Evolutionary conservation across 306 rosid species (phyloP).

Genomic region (Phaseolus lunatus): DNA sequence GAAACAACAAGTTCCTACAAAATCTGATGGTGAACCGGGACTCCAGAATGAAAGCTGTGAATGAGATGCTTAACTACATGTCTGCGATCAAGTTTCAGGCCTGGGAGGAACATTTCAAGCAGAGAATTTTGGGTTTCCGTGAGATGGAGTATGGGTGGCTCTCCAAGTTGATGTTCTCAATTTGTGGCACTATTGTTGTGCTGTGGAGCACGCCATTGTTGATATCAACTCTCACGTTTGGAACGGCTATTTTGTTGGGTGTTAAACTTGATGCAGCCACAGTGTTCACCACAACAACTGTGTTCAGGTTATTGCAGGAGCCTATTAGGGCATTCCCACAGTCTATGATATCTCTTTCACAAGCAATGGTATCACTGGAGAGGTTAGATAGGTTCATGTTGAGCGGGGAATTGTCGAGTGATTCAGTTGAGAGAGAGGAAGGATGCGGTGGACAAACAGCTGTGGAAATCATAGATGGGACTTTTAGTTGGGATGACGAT

Average conservation of each 20-base stretch:
- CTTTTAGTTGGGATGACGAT: slow-evolving; percentile 81
- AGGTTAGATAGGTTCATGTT: slow-evolving; percentile 72
- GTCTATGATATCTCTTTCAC: slow-evolving; percentile 73
- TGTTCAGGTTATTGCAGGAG: slow-evolving; percentile 73
- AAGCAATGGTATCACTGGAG: slow-evolving; percentile 74
- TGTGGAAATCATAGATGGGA: slow-evolving; percentile 65
- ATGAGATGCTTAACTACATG: slow-evolving; percentile 83
- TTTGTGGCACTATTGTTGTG: slow-evolving; percentile 55
- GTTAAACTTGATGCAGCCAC: slow-evolving; percentile 73
- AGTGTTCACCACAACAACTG: slow-evolving; percentile 73
- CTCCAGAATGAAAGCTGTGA: slow-evolving; percentile 77
- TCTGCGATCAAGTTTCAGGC: slow-evolving; percentile 91
- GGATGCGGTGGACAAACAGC: slow-evolving; percentile 51
- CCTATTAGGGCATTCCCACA: slow-evolving; percentile 83
- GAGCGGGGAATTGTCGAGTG: slow-evolving; percentile 63
- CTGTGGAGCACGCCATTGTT: slow-evolving; percentile 74
- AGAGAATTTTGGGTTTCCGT: slow-evolving; percentile 61
- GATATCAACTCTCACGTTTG: slow-evolving; percentile 71
- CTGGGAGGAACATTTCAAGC: slow-evolving; percentile 80
- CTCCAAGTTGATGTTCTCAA: slow-evolving; percentile 68
- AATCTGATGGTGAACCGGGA: slow-evolving; percentile 75
- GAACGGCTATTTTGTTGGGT: slow-evolving; percentile 64
- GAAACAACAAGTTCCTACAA: slow-evolving; percentile 58
- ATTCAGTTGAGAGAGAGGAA: slow-evolving; percentile 61
- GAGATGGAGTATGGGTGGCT: slow-evolving; percentile 67